Evolutionary conservation across 2,329 filamentous ascomycete species (phyloP), one percentile per base, ranked within the genome.

Genomic region (Xylariomycetidae sp.): DNA sequence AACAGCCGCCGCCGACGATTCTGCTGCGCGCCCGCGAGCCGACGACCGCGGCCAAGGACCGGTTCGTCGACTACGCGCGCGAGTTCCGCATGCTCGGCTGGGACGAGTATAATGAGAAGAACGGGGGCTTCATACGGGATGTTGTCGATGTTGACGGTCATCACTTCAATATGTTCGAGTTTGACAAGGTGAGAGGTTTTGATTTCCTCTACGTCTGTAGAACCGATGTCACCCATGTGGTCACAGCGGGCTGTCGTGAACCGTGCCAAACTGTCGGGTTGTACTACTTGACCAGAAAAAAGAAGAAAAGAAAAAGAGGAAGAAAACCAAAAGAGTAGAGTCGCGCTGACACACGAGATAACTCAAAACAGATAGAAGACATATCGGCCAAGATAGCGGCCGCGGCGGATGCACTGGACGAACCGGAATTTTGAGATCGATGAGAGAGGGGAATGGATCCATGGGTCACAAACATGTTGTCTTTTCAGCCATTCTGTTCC

Each of bases 111-210:
- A 42, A 33, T 20, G 31, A 36, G 10, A 33, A 48, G 25, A 54
- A 63, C 15, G 56, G 57, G 17, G 52, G 54, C 15, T 58, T 74
- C 45, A 62, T 77, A 9, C 49, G 53, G 16, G 50, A 62, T 10
- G 58, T 73, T 2, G 38, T 72, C n/a, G 64, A 70, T 9, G 57
- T 75, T 2, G 59, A 70, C 1, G 70, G 72, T 0, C 62, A 75
- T 36, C 73, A 77, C 42, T 77, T 69, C 40, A 48, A 40, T 16
- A 45, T 58, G 14, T 58, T 58, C 17, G 34, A 51, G n/a, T 32
- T 45, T 1, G 26, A 49, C 18, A 41, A 54, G n/a, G 55, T 58
- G 34, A 46, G 55, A 14, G 8, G n/a, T 3, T 10, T 16, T 3
- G 10, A 9, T 4, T 15, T 20, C 16, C 14, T 17, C 30, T 28